These are phyloP conservation scores for Tylopilus subfusipes DNA, from an alignment of 768 basidiomycete species.

Conservation along the genomic window DNA sequence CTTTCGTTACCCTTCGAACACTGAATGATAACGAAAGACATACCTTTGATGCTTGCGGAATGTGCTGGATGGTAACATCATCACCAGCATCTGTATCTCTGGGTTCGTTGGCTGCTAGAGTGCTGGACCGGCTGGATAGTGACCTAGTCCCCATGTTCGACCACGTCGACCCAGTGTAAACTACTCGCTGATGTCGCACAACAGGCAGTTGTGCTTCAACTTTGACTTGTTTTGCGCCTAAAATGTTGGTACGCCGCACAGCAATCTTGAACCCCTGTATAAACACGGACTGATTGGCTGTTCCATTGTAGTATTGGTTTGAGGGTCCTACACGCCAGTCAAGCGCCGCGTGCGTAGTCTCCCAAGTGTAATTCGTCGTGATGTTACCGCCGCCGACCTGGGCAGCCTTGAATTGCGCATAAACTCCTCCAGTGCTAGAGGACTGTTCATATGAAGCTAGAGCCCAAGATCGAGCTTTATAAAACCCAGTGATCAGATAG, in stretches of 20 bases:
- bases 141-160: neutral
- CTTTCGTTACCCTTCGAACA: neutral
- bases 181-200: neutral
- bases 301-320: neutral
- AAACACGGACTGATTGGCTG: neutral
- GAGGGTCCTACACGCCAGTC: neutral
- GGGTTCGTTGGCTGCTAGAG: neutral
- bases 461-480: slow-evolving; percentile 1
- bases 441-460: neutral
- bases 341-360: neutral
- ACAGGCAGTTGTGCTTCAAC: neutral
- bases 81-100: neutral
- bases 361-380: neutral
- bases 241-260: neutral
- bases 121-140: neutral
- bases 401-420: neutral
- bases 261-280: slow-evolving; percentile 2
- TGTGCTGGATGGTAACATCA: neutral
- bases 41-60: neutral
- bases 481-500: neutral
- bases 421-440: neutral
- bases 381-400: neutral
- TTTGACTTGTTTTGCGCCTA: neutral
- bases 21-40: neutral
- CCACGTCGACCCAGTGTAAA: neutral